Conservation (phyloP, 176 grass and related monocot species). For the Oryza officinalis region DNA sequence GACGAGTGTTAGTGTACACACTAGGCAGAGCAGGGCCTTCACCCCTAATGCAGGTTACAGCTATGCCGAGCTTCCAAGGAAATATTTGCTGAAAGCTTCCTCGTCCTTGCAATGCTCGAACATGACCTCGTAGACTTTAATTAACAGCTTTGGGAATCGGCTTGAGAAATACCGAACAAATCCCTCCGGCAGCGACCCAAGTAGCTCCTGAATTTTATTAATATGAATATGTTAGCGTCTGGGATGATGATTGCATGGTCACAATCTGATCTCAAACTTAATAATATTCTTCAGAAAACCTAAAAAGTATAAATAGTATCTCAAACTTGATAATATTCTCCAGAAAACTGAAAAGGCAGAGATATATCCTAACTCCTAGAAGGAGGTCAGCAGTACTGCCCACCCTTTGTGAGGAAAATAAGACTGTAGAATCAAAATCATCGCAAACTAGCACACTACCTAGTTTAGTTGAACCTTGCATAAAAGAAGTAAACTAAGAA, state of each 20-base stretch:
- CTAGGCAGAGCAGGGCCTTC: neutral
- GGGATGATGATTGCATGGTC: neutral
- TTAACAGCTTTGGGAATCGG: slow-evolving; percentile 81
- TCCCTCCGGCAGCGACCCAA: slow-evolving; percentile 81
- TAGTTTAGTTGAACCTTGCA: neutral
- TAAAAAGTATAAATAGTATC: neutral
- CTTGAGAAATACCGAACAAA: slow-evolving; percentile 80
- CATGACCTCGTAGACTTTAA: slow-evolving; percentile 86
- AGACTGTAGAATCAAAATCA: neutral
- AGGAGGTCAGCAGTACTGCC: neutral
- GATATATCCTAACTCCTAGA: neutral
- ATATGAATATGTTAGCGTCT: neutral
- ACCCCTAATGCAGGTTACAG: neutral
- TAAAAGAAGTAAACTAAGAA: neutral
- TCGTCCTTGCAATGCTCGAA: slow-evolving; percentile 69
- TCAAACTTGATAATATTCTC: neutral
- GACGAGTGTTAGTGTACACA: slow-evolving; percentile 22
- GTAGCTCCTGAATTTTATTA: slow-evolving; percentile 53
- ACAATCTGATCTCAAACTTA: neutral
- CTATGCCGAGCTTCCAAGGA: slow-evolving; percentile 44
- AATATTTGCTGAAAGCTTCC: slow-evolving; percentile 82
- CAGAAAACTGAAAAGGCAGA: neutral
- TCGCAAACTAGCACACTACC: neutral
- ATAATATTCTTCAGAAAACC: neutral
- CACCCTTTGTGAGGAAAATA: neutral